Conservation (phyloP, 345 rosid species). For the Tarenaya hassleriana region DNA sequence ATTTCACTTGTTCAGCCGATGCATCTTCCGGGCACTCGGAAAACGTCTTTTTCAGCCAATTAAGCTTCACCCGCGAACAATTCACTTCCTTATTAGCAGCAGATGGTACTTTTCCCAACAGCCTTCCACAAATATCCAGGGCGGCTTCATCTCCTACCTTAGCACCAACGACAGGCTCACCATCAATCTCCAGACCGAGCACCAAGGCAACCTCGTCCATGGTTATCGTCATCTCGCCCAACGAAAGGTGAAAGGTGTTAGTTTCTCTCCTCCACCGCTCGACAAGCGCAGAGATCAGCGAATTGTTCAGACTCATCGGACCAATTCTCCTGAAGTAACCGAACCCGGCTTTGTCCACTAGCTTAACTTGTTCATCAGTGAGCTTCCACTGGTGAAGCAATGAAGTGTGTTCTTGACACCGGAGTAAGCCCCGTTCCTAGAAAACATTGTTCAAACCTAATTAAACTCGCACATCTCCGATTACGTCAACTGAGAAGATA, state of each 20-base stretch:
- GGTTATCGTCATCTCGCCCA: conserved; percentile 61
- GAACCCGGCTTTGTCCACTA: conserved; percentile 68
- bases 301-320: conserved; percentile 61
- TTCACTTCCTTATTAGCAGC: conserved; percentile 48
- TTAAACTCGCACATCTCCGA: not conserved
- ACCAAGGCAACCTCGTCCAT: conserved; percentile 53
- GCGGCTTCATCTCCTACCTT: conserved; percentile 31
- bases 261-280: conserved; percentile 83
- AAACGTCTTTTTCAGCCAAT: conserved; percentile 68
- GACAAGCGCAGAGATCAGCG: conserved; percentile 57
- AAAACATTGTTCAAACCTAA: not conserved
- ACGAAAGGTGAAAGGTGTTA: conserved; percentile 52
- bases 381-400: conserved; percentile 62
- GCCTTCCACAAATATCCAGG: conserved; percentile 40
- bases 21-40: conserved; percentile 56
- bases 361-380: conserved; percentile 43
- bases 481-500: not conserved
- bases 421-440: conserved; percentile 67
- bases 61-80: conserved; percentile 74
- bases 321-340: conserved; percentile 53
- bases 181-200: conserved; percentile 68
- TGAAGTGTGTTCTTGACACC: conserved; percentile 78
- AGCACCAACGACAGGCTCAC: conserved; percentile 60
- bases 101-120: conserved; percentile 52
- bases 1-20: conserved; percentile 36